Evolutionary conservation across 306 rosid genomes (phyloP).

Genomic region (Rosa lucieae): DNA sequence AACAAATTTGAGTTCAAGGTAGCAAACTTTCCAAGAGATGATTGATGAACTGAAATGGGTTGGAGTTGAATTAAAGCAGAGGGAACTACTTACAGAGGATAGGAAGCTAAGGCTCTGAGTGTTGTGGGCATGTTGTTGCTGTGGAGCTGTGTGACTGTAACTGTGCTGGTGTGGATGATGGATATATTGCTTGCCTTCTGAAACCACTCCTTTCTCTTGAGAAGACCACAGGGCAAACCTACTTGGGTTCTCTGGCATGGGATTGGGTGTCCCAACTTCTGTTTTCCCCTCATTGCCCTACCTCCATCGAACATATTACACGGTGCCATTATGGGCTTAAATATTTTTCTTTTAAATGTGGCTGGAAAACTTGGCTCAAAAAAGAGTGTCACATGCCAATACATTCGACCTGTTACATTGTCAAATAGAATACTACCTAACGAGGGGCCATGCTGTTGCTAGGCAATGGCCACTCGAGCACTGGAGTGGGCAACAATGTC

Average conservation of each 20-base stretch:
- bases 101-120: conserved; percentile 11
- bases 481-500: no score
- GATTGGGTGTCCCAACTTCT: not conserved
- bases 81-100: conserved; percentile 15
- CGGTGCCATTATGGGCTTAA: not conserved
- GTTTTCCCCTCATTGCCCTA: not conserved
- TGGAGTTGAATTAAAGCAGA: not conserved
- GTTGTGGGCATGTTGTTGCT: conserved; percentile 5
- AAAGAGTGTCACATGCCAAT: no score
- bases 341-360: no score
- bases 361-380: no score
- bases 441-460: no score
- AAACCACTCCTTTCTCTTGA: not conserved
- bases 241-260: not conserved
- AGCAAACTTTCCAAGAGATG: not conserved
- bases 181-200: not conserved
- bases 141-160: not conserved
- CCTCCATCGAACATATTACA: not conserved
- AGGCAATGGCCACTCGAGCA: not conserved
- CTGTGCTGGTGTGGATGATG: conserved; percentile 3
- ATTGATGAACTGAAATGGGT: not conserved
- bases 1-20: not conserved
- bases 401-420: no score
- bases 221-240: not conserved
- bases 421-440: no score